Percentiles rank a stretch among this genome's conserved stretches.
Evolutionary conservation across 73 alveolate genomes (phyloP).

Genomic region (Paramecium caudatum): DNA sequence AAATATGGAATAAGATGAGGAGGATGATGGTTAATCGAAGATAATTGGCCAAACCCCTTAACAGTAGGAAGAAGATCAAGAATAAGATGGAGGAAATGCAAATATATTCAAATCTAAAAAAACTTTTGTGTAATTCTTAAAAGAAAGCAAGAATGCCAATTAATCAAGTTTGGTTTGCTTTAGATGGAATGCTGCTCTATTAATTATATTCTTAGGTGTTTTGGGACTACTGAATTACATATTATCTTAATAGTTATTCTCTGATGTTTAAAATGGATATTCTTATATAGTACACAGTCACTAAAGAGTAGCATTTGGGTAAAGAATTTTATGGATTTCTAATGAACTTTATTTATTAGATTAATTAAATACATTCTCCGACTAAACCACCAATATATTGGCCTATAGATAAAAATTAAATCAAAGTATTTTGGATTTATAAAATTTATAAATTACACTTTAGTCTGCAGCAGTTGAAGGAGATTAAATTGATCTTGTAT

Average conservation of each 20-base stretch:
- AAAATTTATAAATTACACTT: not conserved
- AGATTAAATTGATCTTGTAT: not conserved
- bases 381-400: not conserved
- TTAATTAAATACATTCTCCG: not conserved
- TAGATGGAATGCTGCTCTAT: slow-evolving; percentile 55
- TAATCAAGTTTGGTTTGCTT: slow-evolving; percentile 59
- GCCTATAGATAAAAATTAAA: not conserved
- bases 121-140: slow-evolving; percentile 33
- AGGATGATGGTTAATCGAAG: slow-evolving; percentile 61
- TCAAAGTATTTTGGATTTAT: not conserved
- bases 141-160: slow-evolving; percentile 55
- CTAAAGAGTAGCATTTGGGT: slow-evolving; percentile 53
- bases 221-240: slow-evolving; percentile 35
- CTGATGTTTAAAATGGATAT: slow-evolving; percentile 5
- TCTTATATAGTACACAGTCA: not conserved
- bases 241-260: not conserved
- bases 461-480: slow-evolving; percentile 26
- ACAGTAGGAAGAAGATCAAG: slow-evolving; percentile 70
- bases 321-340: slow-evolving; percentile 13
- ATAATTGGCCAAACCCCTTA: not conserved
- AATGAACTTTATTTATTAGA: slow-evolving; percentile 18
- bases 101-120: slow-evolving; percentile 57
- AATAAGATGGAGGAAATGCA: slow-evolving; percentile 60
- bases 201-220: slow-evolving; percentile 4
- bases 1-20: slow-evolving; percentile 60